Base-by-base conservation (phyloP, 352 stramenopile genomes). In the Phytophthora multivora region DNA sequence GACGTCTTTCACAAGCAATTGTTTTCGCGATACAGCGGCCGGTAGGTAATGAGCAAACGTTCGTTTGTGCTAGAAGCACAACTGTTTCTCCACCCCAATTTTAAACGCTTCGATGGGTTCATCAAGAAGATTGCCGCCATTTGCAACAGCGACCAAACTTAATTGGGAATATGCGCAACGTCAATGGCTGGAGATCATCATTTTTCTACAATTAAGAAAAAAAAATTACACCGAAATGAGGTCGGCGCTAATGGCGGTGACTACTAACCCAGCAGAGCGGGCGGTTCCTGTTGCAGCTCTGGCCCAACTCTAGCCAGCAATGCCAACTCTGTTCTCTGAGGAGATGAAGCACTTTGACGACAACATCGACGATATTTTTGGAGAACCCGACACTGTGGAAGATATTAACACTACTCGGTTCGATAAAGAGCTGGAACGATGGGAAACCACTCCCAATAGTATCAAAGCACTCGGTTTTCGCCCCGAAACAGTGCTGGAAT, bases 11-110 rank as follows among this genome's bases (percentile, higher is more conserved):
- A 39, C 19, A 28, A 16, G 15, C 6, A 23, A 3, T 61, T 61
- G 49, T 48, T 13, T 3, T 40, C 19, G 31, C 53, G 53, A 4
- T 61, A 61, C 26, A 52, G 42, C 7, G 42, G 49, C 19, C 35
- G 42, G 31, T 53, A 16, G 9, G n/a, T n/a, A 13, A 48, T 53
- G 19, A 53, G 38, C 18, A 51, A 47, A 21, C 53, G 42, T 13
- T 58, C 25, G 8, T 61, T 39, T 31, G 53, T 61, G 16, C 15
- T 53, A 26, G 31, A 53, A 25, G 52, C 47, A 43, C 21, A 31
- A 53, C 12, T 23, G 4, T 61, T 61, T 30, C 30, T 60, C 5
- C 52, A 51, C 40, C 52, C 52, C 13, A 52, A 61, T 33, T 48
- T 61, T 31, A 52, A 53, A 33, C 13, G 33, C 10, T 40, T 53